Percentiles rank a stretch among this genome's conserved stretches.
These are phyloP conservation scores for Termitomyces sp. DNA, from an alignment of 768 basidiomycete species.

Conservation along the genomic window DNA sequence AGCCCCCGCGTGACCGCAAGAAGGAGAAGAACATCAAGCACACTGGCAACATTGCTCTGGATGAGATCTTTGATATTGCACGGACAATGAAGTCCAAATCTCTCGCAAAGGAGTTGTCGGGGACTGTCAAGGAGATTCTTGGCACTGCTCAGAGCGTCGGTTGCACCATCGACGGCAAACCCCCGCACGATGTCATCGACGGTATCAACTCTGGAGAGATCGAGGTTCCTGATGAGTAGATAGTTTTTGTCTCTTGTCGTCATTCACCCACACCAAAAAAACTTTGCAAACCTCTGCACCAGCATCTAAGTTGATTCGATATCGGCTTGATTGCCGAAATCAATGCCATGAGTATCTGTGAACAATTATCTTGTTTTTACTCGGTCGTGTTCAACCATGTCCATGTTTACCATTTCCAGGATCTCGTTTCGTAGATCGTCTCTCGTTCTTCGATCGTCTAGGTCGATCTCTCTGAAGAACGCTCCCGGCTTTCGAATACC, in stretches of 20 bases:
- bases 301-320: background rate
- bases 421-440: background rate
- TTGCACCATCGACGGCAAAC: conserved; percentile 92
- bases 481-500: background rate
- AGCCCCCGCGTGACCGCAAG: conserved; percentile 98
- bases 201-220: conserved; percentile 79
- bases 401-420: background rate
- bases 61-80: conserved; percentile 93
- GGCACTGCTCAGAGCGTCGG: conserved; percentile 97
- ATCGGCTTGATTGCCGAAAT: too few relatives aligned
- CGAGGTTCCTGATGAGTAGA: conserved; percentile 83
- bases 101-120: conserved; percentile 84
- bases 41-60: conserved; percentile 86
- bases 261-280: conserved; percentile 5
- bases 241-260: conserved; percentile 23
- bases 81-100: conserved; percentile 95
- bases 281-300: conserved; percentile 11
- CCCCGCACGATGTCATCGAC: conserved; percentile 91
- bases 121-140: conserved; percentile 94
- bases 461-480: background rate
- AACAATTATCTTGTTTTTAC: background rate
- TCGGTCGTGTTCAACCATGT: background rate
- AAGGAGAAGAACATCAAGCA: conserved; percentile 99
- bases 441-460: background rate
- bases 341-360: background rate